These are phyloP conservation scores for Sherardia arvensis DNA, from an alignment of 257 asterid species.

Conservation along the genomic window DNA sequence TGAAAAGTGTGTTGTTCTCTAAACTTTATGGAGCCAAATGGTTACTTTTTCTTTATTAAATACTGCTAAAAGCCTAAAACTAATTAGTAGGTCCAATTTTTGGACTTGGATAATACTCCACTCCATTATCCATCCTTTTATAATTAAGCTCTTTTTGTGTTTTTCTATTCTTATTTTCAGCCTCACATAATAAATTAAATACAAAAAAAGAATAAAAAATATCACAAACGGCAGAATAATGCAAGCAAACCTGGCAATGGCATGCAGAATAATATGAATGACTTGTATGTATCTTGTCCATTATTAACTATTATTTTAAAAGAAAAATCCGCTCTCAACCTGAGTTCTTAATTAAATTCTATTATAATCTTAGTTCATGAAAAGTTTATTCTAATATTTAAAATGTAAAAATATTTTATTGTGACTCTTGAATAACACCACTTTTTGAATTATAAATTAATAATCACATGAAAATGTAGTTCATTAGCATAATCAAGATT, in stretches of 20 bases:
- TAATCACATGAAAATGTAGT: not conserved
- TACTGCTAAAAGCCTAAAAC: too few relatives aligned
- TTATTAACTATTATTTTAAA: not conserved
- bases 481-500: not conserved
- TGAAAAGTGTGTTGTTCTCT: not conserved
- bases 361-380: too few relatives aligned
- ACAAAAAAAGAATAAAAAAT: not conserved
- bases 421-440: too few relatives aligned
- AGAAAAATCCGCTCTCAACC: too few relatives aligned
- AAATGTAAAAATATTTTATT: too few relatives aligned
- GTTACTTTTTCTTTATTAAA: not conserved
- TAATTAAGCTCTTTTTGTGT: not conserved
- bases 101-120: conserved; percentile 1
- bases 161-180: not conserved
- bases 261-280: not conserved
- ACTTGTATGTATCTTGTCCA: conserved; percentile 4
- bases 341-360: too few relatives aligned
- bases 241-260: not conserved
- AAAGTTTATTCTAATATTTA: too few relatives aligned
- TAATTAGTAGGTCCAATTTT: not conserved
- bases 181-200: not conserved
- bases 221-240: not conserved
- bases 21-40: not conserved
- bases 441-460: not conserved
- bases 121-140: not conserved